Evolutionary conservation across 2,329 filamentous ascomycete species (phyloP).

Genomic region (Neopestalotiopsis rosae): DNA sequence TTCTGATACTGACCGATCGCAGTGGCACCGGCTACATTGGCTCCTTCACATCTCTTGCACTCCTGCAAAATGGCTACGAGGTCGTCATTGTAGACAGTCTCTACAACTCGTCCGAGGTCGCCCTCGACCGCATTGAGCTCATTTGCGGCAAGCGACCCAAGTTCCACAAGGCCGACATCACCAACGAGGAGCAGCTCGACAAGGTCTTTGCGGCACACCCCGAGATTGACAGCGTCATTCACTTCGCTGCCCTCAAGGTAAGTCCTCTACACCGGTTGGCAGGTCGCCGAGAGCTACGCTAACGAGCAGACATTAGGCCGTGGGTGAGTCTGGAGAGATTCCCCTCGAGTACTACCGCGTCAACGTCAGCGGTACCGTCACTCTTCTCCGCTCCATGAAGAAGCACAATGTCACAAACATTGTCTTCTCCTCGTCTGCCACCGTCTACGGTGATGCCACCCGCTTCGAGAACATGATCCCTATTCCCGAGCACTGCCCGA

Average conservation of each 20-base stretch:
- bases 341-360: constrained; percentile 97
- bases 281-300: constrained; percentile 18
- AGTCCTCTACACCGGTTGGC: constrained; percentile 26
- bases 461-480: constrained; percentile 98
- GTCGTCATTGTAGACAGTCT: constrained; percentile 96
- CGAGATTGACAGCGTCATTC: constrained; percentile 96
- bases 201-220: constrained; percentile 88
- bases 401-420: constrained; percentile 93
- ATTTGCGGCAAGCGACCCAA: constrained; percentile 85
- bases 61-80: constrained; percentile 93
- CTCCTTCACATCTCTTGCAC: constrained; percentile 91
- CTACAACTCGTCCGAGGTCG: constrained; percentile 94
- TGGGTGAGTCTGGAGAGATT: constrained; percentile 92
- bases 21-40: constrained; percentile 99
- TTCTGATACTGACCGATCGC: constrained; percentile 25
- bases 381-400: constrained; percentile 85
- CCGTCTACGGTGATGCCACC: constrained; percentile 97
- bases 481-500: constrained; percentile 95
- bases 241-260: constrained; percentile 97
- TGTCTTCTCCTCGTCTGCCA: constrained; percentile 97
- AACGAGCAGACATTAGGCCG: constrained; percentile 65
- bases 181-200: constrained; percentile 81
- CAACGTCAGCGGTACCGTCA: constrained; percentile 92
- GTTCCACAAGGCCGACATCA: constrained; percentile 89
- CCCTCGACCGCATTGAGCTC: constrained; percentile 92